Base-by-base conservation (phyloP, 2,329 filamentous ascomycete species). In the Penicillium sp. region DNA sequence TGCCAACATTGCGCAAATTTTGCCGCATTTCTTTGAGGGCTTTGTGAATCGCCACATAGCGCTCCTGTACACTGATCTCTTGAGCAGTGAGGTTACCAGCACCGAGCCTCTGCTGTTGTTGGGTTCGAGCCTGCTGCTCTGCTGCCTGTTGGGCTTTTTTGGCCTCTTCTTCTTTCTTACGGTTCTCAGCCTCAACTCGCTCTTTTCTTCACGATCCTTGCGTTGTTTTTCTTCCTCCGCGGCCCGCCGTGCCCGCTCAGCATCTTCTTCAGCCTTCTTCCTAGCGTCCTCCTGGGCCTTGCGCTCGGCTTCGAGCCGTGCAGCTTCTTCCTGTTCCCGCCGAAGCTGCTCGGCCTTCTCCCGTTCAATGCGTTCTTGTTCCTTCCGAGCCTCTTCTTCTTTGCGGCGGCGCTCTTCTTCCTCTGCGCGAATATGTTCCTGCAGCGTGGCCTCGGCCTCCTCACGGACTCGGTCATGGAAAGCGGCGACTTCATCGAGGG, bases 391-490 rank as follows among this genome's bases (percentile, higher is more conserved):
- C 32, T 64, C 63, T 47, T 72, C 69, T 46, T 66, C 61, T 40
- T 63, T 63, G 4, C 60, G 62, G 11, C 54, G 60, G n/a, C 59
- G 57, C 43, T 72, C 67, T 46, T 68, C 61, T 57, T 69, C 63
- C 50, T 70, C 62, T 46, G 65, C 59, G 54, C 63, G 56, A 60
- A 69, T 62, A 47, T 79, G 67, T n/a, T 72, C 69, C 32, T 77
- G 68, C n/a, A 79, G 57, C 14, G 74, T 76, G 16, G 74, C 70
- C 58, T 80, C 74, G 3, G 80, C 80, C 40, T 75, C 73, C 42
- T 74, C 68, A 37, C 75, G 76, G 9, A 91, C 77, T 23, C 79
- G 76, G 29, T 86, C 79, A 63, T 89, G 86, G 59, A 85, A 79
- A 11, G 75, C 74, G 40, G 80, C 80, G 3, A 84, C 84, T 38